A percentile compares a stretch with the other conserved stretches of the same genome.
Conservation (phyloP, 176 grass and related monocot genomes). For the Alloteropsis semialata region DNA sequence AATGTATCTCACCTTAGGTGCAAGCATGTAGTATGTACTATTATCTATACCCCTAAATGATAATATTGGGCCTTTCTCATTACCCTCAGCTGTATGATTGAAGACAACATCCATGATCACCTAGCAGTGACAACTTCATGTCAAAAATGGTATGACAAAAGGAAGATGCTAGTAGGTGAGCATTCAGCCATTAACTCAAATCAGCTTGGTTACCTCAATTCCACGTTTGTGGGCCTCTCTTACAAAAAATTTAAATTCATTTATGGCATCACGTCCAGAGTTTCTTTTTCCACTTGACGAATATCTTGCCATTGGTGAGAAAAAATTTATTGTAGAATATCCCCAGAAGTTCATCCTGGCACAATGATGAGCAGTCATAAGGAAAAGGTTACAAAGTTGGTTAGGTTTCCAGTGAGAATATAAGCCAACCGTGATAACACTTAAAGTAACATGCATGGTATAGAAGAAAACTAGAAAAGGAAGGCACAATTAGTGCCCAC, state of each 20-base stretch:
- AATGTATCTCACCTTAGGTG: conserved; percentile 63
- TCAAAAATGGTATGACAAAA: conserved; percentile 30
- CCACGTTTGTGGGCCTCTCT: conserved; percentile 90
- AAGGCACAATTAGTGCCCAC: background rate
- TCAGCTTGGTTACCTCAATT: conserved; percentile 70
- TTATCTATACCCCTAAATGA: conserved; percentile 98
- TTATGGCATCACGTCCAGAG: conserved; percentile 75
- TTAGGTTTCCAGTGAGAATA: background rate
- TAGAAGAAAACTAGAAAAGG: background rate
- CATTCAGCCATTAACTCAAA: background rate
- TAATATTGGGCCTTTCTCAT: conserved; percentile 90
- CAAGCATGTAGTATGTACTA: conserved; percentile 97
- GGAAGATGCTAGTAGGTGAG: background rate
- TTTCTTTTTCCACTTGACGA: conserved; percentile 54
- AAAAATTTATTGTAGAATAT: conserved; percentile 91
- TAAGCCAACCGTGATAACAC: background rate
- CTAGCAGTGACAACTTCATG: conserved; percentile 35
- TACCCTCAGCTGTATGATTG: conserved; percentile 99
- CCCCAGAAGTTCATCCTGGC: conserved; percentile 95
- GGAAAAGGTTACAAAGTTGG: conserved; percentile 10
- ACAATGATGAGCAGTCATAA: conserved; percentile 17
- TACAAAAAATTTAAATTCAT: conserved; percentile 88
- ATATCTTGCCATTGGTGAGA: conserved; percentile 96
- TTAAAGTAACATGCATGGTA: background rate
- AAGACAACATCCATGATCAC: conserved; percentile 96